phyloP scores from a whole-genome alignment of 1,139 yeast species.

The Kurtzmaniella natalensis region DNA sequence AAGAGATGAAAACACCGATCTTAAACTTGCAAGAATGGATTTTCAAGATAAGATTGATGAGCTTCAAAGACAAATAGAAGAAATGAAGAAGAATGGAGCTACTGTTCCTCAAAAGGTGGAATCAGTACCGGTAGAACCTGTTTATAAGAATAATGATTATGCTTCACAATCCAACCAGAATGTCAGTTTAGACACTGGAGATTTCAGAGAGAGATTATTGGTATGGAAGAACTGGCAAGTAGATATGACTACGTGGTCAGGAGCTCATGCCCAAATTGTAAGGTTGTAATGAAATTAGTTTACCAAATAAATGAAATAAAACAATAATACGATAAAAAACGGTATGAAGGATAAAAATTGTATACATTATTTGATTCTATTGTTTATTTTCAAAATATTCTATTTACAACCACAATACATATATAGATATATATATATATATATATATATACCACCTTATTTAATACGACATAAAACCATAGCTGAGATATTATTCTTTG shows the following conservation, averaged over 20 bases:
- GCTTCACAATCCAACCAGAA: conserved; percentile 30
- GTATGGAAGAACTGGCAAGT: conserved; percentile 85
- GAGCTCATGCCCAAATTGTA: conserved; percentile 7
- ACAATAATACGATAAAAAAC: too few relatives aligned
- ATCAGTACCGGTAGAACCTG: conserved; percentile 29
- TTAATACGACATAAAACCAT: conserved; percentile 79
- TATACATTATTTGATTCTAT: too few relatives aligned
- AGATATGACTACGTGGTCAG: conserved; percentile 79
- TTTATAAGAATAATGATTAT: conserved; percentile 30
- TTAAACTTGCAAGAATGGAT: conserved; percentile 45
- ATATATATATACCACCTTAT: conserved; percentile 21
- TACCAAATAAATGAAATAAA: too few relatives aligned
- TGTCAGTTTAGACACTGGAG: conserved; percentile 21
- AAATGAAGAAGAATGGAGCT: conserved; percentile 11
- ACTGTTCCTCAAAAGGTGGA: conserved; percentile 9
- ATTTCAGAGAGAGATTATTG: conserved; percentile 39
- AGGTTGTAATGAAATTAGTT: conserved; percentile 2
- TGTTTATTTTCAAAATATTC: too few relatives aligned
- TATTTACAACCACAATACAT: too few relatives aligned
- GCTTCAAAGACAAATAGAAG: conserved; percentile 20
- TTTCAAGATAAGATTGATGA: conserved; percentile 32
- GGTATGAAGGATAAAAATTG: too few relatives aligned
- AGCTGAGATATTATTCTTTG: conserved; percentile 67
- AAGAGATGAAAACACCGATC: conserved; percentile 43
- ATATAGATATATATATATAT: too few relatives aligned